Percentiles rank a stretch among this genome's conserved stretches.
Evolutionary conservation across 768 basidiomycete species (phyloP).

Genomic region (Podaxis carcinomalis): DNA sequence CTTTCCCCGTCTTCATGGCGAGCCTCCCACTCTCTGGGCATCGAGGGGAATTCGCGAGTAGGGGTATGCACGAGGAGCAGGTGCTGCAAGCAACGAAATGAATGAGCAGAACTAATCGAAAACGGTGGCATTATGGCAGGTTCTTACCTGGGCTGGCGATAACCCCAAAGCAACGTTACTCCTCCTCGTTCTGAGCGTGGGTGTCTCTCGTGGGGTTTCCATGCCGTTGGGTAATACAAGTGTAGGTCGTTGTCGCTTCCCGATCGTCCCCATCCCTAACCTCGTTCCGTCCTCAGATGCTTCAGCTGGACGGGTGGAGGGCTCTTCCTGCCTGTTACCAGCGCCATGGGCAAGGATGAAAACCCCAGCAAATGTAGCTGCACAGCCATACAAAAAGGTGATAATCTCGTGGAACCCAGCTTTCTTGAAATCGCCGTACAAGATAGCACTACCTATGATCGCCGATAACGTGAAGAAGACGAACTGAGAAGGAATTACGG

Average conservation of each 20-base stretch:
- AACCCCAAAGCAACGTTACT: constrained; percentile 62
- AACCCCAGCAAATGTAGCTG: constrained; percentile 86
- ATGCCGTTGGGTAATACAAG: constrained; percentile 45
- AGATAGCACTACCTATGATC: constrained; percentile 87
- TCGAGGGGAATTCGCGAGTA: constrained; percentile 38
- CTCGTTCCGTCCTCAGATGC: constrained; percentile 19
- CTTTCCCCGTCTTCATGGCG: constrained; percentile 29
- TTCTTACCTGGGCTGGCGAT: constrained; percentile 66
- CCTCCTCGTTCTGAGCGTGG: constrained; percentile 45
- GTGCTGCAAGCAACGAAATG: constrained; percentile 33
- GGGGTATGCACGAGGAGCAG: constrained; percentile 66
- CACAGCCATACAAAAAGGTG: constrained; percentile 84
- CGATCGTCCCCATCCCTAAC: constrained; percentile 28
- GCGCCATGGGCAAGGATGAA: constrained; percentile 65
- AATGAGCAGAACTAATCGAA: constrained; percentile 5
- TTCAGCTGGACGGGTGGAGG: constrained; percentile 17
- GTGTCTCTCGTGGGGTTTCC: constrained; percentile 29
- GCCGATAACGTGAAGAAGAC: constrained; percentile 92
- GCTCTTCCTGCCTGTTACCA: constrained; percentile 22
- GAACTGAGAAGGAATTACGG: constrained; percentile 93
- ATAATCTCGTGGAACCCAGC: constrained; percentile 78
- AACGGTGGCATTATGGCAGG: not conserved
- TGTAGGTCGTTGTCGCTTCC: constrained; percentile 38
- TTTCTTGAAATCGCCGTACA: constrained; percentile 90
- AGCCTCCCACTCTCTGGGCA: constrained; percentile 19